phyloP scores from a whole-genome alignment of 805 yeast species.

The Candida pini region DNA sequence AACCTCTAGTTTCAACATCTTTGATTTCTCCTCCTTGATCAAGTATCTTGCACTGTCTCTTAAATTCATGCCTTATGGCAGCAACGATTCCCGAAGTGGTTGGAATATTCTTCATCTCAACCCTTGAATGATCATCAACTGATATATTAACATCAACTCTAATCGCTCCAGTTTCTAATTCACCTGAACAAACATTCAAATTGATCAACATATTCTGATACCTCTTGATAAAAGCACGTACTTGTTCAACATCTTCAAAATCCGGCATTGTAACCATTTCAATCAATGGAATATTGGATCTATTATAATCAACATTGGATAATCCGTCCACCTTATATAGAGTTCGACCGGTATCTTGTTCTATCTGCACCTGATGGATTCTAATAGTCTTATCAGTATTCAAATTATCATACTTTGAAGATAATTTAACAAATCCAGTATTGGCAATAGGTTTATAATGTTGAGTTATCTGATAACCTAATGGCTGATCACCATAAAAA shows the following conservation, averaged over 20 bases:
- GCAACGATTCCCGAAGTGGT: conserved; percentile 73
- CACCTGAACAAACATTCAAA: conserved; percentile 77
- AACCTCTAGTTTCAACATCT: conserved; percentile 73
- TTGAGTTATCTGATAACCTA: conserved; percentile 95
- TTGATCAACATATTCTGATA: conserved; percentile 67
- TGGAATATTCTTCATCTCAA: conserved; percentile 86
- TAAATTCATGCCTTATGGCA: conserved; percentile 70
- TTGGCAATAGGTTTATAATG: conserved; percentile 73
- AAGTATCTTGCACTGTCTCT: conserved; percentile 56
- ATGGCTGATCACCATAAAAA: conserved; percentile 93
- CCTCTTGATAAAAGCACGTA: conserved; percentile 74
- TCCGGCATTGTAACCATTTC: conserved; percentile 93
- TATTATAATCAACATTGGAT: conserved; percentile 65
- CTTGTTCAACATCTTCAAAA: conserved; percentile 59
- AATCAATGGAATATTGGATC: conserved; percentile 80
- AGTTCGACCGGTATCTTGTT: conserved; percentile 91
- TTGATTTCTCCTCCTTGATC: conserved; percentile 24
- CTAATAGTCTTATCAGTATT: conserved; percentile 42
- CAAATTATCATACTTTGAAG: conserved; percentile 46
- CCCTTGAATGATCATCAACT: conserved; percentile 62
- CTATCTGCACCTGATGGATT: conserved; percentile 81
- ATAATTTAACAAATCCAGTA: conserved; percentile 53
- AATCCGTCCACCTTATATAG: conserved; percentile 41
- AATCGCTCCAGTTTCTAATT: conserved; percentile 90
- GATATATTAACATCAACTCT: conserved; percentile 94